Evolutionary conservation across 768 basidiomycete genomes (phyloP).

Genomic region (Boletus rubescentipes): DNA sequence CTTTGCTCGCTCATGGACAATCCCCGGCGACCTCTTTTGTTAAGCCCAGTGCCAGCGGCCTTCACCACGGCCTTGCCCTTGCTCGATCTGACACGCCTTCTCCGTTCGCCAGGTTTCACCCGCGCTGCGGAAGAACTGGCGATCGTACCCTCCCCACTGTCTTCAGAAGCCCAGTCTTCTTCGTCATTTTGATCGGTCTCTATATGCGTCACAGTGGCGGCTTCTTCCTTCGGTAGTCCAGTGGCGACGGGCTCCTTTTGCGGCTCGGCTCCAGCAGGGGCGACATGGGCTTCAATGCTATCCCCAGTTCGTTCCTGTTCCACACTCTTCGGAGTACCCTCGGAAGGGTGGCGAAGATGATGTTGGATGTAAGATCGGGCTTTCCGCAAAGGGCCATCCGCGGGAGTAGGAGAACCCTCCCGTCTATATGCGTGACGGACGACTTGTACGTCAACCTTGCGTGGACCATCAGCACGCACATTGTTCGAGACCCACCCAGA

Average conservation of each 20-base stretch:
- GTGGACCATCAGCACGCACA: conserved; percentile 16
- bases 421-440: conserved; percentile 41
- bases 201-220: neutral
- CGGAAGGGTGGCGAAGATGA: conserved; percentile 14
- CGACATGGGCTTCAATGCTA: conserved; percentile 14
- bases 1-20: conserved; percentile 15
- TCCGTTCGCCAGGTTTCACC: conserved; percentile 10
- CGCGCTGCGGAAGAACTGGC: conserved; percentile 7
- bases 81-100: conserved; percentile 27
- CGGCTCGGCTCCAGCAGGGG: conserved; percentile 15
- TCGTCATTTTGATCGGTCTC: conserved; percentile 42
- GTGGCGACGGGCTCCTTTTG: conserved; percentile 5
- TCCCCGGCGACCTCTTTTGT: conserved; percentile 15
- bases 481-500: neutral
- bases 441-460: conserved; percentile 64
- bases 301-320: conserved; percentile 25
- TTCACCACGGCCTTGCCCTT: conserved; percentile 15
- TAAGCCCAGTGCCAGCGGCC: neutral
- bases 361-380: conserved; percentile 12
- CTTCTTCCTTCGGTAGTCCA: conserved; percentile 3
- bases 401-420: conserved; percentile 2
- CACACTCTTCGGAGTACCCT: conserved; percentile 24
- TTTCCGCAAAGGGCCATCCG: neutral
- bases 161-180: conserved; percentile 67
- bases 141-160: conserved; percentile 30